phyloP scores from a whole-genome alignment of 495 filamentous ascomycete species.

The Penicillium subrubescens region DNA sequence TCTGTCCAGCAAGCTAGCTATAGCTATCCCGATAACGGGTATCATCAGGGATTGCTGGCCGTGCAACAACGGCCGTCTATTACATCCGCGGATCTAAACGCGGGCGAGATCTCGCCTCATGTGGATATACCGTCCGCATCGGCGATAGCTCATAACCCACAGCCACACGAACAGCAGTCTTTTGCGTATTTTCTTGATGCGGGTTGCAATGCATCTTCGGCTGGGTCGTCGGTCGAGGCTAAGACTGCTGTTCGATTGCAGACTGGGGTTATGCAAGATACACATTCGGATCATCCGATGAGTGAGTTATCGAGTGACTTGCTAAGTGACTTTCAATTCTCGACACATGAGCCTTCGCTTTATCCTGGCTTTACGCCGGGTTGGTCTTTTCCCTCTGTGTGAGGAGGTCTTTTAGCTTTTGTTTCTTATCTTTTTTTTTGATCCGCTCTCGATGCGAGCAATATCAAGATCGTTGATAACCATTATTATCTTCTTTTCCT shows the following conservation, averaged over 20 bases:
- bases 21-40: constrained; percentile 27
- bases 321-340: constrained; percentile 32
- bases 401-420: background rate
- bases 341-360: constrained; percentile 27
- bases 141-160: constrained; percentile 8
- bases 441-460: constrained; percentile 15
- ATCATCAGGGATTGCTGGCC: constrained; percentile 29
- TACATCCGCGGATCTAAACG: constrained; percentile 15
- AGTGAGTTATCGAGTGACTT: constrained; percentile 30
- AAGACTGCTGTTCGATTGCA: constrained; percentile 23
- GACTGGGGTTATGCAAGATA: constrained; percentile 18
- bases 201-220: constrained; percentile 11
- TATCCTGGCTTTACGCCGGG: constrained; percentile 32
- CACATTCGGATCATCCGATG: constrained; percentile 20
- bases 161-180: constrained; percentile 12
- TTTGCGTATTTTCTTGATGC: constrained; percentile 26
- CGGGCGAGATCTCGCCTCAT: constrained; percentile 27
- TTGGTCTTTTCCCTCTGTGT: constrained; percentile 36
- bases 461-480: background rate
- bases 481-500: background rate
- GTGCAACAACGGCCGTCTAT: constrained; percentile 25
- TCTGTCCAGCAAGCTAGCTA: constrained; percentile 26
- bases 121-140: constrained; percentile 17
- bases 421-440: background rate
- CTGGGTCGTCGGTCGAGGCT: background rate